Percentiles rank a stretch among this genome's conserved stretches.
These are phyloP conservation scores for Nakazawaea anatomiae DNA, from an alignment of 805 yeast species.

Conservation along the genomic window DNA sequence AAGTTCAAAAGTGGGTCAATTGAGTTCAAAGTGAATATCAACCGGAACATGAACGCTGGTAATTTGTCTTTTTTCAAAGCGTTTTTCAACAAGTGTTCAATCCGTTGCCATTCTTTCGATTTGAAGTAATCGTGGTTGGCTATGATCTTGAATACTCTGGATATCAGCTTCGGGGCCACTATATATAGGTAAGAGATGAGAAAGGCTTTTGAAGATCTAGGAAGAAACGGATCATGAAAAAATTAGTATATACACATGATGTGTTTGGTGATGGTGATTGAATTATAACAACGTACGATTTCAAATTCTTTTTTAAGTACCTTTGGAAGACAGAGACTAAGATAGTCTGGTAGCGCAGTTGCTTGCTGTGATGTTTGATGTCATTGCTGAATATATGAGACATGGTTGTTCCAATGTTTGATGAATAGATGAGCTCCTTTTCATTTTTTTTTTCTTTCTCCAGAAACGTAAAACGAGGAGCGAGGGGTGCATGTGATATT, in stretches of 20 bases:
- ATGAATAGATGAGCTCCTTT: no score
- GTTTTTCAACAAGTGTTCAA: conserved; percentile 12
- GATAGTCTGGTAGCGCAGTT: not conserved
- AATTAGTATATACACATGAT: not conserved
- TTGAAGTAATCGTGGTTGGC: conserved; percentile 14
- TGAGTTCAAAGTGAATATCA: conserved; percentile 27
- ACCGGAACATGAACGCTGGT: conserved; percentile 28
- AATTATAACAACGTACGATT: conserved; percentile 3
- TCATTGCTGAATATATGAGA: not conserved
- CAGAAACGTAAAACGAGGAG: no score
- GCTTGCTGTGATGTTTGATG: not conserved
- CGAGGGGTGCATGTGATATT: no score
- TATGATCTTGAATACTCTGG: conserved; percentile 13
- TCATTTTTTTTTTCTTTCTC: no score
- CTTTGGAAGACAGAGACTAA: not conserved
- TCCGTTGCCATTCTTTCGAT: conserved; percentile 14
- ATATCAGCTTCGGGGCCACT: conserved; percentile 25
- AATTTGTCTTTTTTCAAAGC: conserved; percentile 28
- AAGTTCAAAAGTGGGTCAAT: conserved; percentile 21
- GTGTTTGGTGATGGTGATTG: no score
- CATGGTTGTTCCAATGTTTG: no score
- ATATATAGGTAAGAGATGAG: conserved; percentile 29
- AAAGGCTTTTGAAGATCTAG: conserved; percentile 22
- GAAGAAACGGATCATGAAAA: not conserved
- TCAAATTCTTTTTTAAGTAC: conserved; percentile 7